These are phyloP conservation scores for Candida nanaspora DNA, from an alignment of 805 yeast genomes.

Conservation along the genomic window DNA sequence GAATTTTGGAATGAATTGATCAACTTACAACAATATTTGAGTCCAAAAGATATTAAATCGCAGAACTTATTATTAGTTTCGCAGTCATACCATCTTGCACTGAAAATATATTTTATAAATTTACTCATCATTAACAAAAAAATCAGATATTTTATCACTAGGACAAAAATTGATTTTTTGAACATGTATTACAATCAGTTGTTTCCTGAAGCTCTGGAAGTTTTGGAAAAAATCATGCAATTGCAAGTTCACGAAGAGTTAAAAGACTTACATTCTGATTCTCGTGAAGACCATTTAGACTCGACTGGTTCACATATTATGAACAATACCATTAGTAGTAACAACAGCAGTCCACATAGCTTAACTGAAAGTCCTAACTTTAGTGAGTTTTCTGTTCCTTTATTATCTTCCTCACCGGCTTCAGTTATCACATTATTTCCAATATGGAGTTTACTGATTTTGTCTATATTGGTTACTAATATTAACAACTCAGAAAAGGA, in stretches of 20 bases:
- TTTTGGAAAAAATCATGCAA: constrained; percentile 8
- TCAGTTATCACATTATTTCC: constrained; percentile 18
- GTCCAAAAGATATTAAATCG: constrained; percentile 6
- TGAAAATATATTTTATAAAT: constrained; percentile 4
- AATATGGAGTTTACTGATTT: constrained; percentile 24
- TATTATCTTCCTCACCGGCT: background rate
- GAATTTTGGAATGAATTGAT: constrained; percentile 8
- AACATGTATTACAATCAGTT: constrained; percentile 1
- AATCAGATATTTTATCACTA: background rate
- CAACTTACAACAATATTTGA: constrained; percentile 5
- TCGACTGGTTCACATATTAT: no score
- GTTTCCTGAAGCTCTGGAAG: constrained; percentile 6
- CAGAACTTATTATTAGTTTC: constrained; percentile 12
- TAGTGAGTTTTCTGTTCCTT: background rate
- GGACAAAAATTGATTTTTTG: constrained; percentile 4
- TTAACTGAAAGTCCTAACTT: background rate
- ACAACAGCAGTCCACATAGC: background rate
- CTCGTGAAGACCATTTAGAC: no score
- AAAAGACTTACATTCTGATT: background rate
- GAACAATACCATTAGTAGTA: background rate
- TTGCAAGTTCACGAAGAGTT: constrained; percentile 2
- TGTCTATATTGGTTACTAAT: constrained; percentile 11
- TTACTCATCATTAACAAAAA: background rate
- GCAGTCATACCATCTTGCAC: constrained; percentile 12
- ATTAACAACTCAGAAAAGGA: constrained; percentile 6